Base-by-base conservation (phyloP, 1,284 basidiomycete genomes). In the Cutaneotrichosporon cutaneum region DNA sequence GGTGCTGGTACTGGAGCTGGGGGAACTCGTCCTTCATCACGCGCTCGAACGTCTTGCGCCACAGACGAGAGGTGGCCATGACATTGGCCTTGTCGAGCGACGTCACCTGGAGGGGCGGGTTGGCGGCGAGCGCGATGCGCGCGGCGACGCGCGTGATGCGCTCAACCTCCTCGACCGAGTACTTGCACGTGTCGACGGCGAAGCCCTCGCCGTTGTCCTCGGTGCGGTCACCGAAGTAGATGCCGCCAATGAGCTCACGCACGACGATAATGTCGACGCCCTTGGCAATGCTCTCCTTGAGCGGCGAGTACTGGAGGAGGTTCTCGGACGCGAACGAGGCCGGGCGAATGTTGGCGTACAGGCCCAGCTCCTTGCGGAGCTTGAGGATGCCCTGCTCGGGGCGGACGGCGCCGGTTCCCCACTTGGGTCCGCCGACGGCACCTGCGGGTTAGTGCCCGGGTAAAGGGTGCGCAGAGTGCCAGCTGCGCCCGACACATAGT, bases 21-120 rank as follows among this genome's bases (percentile, higher is more conserved):
- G 94, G 92, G 80, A 90, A 96, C 78, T 97, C 94, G 42, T 85
- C 85, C 62, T 85, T 81, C 70, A 95, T 80, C 14, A 90, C 87
- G 75, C 94, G 90, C 2, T 85, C 89, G 59, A 95, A 93, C 32
- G 91, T 89, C 76, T 88, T 92, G 62, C 96, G 84, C 96, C 96
- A 99, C 53, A 99, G 82, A 54, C 96, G 84, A 45, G 92, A 95
- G 71, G 88, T 93, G 44, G 96, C 96, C 56, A 99, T 86, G 32
- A 99, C 96, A 78, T 99, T 99, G 61, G 96, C 96, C 82, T 99
- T 99, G 84, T 99, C 96, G 79, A 99, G 86, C 3, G 92, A 95
- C 80, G 94, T 91, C 64, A 99, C 88, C 52, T 87, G 84, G 53
- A 95, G 84, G 21, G 95, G 93, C 4, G 96, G 96, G 75, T 90